These are phyloP conservation scores for Fraxinus floribunda DNA, from an alignment of 305 asterid species.

Conservation along the genomic window DNA sequence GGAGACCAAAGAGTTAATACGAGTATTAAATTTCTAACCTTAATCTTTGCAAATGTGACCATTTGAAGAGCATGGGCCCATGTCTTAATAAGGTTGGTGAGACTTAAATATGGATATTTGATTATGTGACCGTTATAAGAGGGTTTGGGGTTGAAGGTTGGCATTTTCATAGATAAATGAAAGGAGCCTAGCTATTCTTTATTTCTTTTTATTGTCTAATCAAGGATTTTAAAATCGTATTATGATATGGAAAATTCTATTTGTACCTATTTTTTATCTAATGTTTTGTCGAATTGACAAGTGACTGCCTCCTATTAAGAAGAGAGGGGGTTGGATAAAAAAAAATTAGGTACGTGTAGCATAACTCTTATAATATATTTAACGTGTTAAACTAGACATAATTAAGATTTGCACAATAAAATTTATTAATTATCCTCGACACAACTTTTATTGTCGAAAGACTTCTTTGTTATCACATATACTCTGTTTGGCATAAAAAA, in stretches of 20 bases:
- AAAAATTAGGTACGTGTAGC: too few species aligned
- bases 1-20: constrained; percentile 1
- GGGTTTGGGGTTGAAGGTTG: neutral
- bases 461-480: neutral
- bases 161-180: neutral
- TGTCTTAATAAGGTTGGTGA: constrained; percentile 20
- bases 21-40: neutral
- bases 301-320: too few species aligned
- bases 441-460: neutral
- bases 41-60: constrained; percentile 27
- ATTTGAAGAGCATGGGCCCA: neutral
- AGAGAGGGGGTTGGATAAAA: too few species aligned
- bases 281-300: too few species aligned
- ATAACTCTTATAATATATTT: too few species aligned
- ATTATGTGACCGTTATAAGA: constrained; percentile 35
- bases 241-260: too few species aligned
- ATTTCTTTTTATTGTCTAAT: neutral
- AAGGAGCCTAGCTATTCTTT: neutral
- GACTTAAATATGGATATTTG: constrained; percentile 10
- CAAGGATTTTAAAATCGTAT: neutral
- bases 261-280: too few species aligned
- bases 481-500: neutral
- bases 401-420: neutral
- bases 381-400: neutral
- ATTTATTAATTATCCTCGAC: neutral